Conservation (phyloP, 2,329 filamentous ascomycete species). For the Drechmeria coniospora region DNA sequence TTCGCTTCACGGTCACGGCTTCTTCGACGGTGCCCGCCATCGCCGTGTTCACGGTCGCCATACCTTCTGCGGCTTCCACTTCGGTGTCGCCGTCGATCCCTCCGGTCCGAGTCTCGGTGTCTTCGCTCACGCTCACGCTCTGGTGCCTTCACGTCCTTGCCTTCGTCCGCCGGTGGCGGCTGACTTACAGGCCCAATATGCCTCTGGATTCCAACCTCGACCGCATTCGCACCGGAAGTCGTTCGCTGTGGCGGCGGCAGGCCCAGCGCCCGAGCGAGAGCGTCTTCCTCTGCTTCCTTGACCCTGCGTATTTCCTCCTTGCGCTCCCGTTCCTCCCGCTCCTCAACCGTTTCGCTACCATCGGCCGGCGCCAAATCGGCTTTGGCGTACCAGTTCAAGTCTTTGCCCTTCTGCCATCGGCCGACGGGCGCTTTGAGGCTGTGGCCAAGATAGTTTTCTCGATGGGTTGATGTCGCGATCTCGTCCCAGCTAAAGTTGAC, state of each 20-base stretch:
- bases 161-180: slow-evolving; percentile 10
- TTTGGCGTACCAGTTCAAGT: slow-evolving; percentile 50
- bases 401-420: slow-evolving; percentile 72
- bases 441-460: slow-evolving; percentile 82
- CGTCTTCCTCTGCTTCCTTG: slow-evolving; percentile 88
- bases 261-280: slow-evolving; percentile 68
- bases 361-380: slow-evolving; percentile 26
- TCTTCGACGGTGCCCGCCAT: slow-evolving; percentile 14
- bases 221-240: slow-evolving; percentile 47
- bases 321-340: slow-evolving; percentile 43
- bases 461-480: slow-evolving; percentile 71
- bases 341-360: slow-evolving; percentile 41
- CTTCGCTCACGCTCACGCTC: slow-evolving; percentile 15
- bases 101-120: slow-evolving; percentile 15
- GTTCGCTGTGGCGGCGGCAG: slow-evolving; percentile 52
- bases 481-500: slow-evolving; percentile 96
- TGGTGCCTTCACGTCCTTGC: slow-evolving; percentile 11
- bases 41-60: too few species aligned
- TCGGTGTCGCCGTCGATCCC: slow-evolving; percentile 18
- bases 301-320: slow-evolving; percentile 66
- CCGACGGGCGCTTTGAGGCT: slow-evolving; percentile 85
- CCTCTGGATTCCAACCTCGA: slow-evolving; percentile 39
- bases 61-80: slow-evolving; percentile 20
- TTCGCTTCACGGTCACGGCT: slow-evolving; percentile 16
- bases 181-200: slow-evolving; percentile 14